Conservation (phyloP, 2,329 filamentous ascomycete genomes). For the Cyphellophora europaea region DNA sequence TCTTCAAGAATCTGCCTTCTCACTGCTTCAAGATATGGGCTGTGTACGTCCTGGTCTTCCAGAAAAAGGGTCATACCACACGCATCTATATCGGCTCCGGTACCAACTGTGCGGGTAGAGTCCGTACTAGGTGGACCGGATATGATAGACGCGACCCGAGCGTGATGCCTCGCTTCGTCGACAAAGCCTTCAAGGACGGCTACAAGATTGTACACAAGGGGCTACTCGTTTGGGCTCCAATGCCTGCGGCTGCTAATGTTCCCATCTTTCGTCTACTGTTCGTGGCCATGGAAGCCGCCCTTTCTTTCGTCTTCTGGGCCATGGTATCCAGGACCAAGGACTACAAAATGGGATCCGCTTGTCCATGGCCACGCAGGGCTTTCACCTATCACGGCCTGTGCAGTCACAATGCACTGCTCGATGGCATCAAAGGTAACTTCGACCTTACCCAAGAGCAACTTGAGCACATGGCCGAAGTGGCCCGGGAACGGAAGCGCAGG, state of each 20-base stretch:
- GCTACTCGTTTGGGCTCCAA: not conserved
- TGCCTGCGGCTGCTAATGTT: slow-evolving; percentile 21
- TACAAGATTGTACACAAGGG: slow-evolving; percentile 1
- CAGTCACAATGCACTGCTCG: slow-evolving; percentile 1
- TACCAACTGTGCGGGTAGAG: not conserved
- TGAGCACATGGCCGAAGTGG: not conserved
- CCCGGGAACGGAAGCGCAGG: slow-evolving; percentile 1
- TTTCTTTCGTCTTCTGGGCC: slow-evolving; percentile 1
- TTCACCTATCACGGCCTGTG: slow-evolving; percentile 1
- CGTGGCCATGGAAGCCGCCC: slow-evolving; percentile 1
- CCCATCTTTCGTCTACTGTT: slow-evolving; percentile 3
- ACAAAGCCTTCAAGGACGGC: not conserved
- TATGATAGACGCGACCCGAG: no score
- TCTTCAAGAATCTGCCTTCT: slow-evolving; percentile 3
- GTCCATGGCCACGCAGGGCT: not conserved
- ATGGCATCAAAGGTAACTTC: slow-evolving; percentile 1
- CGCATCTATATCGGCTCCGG: slow-evolving; percentile 3
- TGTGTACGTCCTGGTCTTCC: slow-evolving; percentile 3
- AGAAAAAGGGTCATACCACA: slow-evolving; percentile 1
- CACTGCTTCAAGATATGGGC: not conserved
- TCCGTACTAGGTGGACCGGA: not conserved
- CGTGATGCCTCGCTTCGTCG: slow-evolving; percentile 4
- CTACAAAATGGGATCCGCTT: slow-evolving; percentile 1
- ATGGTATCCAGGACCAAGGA: slow-evolving; percentile 1
- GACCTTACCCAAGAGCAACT: slow-evolving; percentile 1